These are phyloP conservation scores for Abrus pulchellus DNA, from an alignment of 306 rosid genomes.

Conservation along the genomic window DNA sequence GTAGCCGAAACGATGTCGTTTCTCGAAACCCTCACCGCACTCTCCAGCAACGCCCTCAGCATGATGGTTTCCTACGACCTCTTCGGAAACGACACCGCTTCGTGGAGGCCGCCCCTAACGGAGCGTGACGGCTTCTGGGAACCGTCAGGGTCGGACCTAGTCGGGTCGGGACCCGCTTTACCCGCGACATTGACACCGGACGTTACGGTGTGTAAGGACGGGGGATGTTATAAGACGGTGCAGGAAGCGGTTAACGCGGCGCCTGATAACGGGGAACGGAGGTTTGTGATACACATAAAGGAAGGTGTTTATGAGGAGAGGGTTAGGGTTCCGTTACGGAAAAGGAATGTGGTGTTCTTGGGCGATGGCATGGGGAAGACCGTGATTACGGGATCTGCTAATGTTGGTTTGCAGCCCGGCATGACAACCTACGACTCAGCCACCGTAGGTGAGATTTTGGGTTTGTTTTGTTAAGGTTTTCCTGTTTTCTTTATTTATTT, in stretches of 20 bases:
- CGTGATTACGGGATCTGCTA: conserved; percentile 74
- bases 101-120: conserved; percentile 79
- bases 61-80: conserved; percentile 69
- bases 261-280: conserved; percentile 50
- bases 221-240: conserved; percentile 63
- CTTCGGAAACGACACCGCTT: conserved; percentile 59
- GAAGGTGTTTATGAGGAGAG: conserved; percentile 85
- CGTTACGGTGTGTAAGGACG: conserved; percentile 70
- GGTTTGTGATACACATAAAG: conserved; percentile 75
- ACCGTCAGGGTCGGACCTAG: neutral
- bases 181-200: conserved; percentile 62
- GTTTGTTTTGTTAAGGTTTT: no score
- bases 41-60: conserved; percentile 84
- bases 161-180: neutral
- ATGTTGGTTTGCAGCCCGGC: conserved; percentile 61
- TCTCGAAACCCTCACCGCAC: conserved; percentile 53
- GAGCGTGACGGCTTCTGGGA: conserved; percentile 91
- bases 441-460: conserved; percentile 71
- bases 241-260: conserved; percentile 84
- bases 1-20: conserved; percentile 74
- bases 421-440: conserved; percentile 72
- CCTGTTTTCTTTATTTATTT: no score
- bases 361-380: conserved; percentile 92
- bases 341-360: conserved; percentile 76
- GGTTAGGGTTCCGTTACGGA: conserved; percentile 77